A percentile compares a stretch with the other conserved stretches of the same genome.
Evolutionary conservation across 306 rosid species (phyloP).

Genomic region (Oxytropis ochrocephala): DNA sequence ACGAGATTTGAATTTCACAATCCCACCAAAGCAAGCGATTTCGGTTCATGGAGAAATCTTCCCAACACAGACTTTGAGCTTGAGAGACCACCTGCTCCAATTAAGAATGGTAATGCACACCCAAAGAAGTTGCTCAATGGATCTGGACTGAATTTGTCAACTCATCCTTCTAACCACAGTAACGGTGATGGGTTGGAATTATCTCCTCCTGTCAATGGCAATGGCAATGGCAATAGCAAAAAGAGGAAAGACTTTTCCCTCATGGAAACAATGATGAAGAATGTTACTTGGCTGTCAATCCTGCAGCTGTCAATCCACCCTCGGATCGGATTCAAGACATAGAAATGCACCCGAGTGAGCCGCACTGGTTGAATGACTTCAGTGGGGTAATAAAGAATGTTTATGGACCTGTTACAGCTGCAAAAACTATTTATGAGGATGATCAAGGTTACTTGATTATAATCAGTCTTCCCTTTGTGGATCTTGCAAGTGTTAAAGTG

Average conservation of each 20-base stretch:
- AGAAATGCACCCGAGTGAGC: conserved; percentile 46
- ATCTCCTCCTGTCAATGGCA: conserved; percentile 54
- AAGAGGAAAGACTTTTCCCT: conserved; percentile 69
- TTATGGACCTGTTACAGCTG: conserved; percentile 83
- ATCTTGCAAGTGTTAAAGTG: conserved; percentile 83
- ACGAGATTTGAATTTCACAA: conserved; percentile 65
- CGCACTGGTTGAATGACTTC: conserved; percentile 60
- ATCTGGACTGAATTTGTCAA: conserved; percentile 64
- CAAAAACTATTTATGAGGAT: conserved; percentile 88
- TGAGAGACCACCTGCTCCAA: conserved; percentile 56
- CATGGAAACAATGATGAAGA: conserved; percentile 49
- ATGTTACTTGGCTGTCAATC: conserved; percentile 62
- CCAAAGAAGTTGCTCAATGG: conserved; percentile 81
- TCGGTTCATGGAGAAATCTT: conserved; percentile 83
- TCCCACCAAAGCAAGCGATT: conserved; percentile 87
- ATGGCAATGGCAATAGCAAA: conserved; percentile 52
- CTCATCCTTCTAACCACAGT: conserved; percentile 46
- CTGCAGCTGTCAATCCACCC: conserved; percentile 67
- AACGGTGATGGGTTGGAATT: conserved; percentile 63
- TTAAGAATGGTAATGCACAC: conserved; percentile 49
- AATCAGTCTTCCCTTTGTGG: conserved; percentile 79
- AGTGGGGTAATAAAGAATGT: conserved; percentile 84
- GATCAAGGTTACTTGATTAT: conserved; percentile 72
- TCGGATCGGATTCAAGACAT: conserved; percentile 51
- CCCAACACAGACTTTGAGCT: conserved; percentile 84